Evolutionary conservation across 164 flowering plant species (phyloP).

Genomic region (Sextonia rubra): DNA sequence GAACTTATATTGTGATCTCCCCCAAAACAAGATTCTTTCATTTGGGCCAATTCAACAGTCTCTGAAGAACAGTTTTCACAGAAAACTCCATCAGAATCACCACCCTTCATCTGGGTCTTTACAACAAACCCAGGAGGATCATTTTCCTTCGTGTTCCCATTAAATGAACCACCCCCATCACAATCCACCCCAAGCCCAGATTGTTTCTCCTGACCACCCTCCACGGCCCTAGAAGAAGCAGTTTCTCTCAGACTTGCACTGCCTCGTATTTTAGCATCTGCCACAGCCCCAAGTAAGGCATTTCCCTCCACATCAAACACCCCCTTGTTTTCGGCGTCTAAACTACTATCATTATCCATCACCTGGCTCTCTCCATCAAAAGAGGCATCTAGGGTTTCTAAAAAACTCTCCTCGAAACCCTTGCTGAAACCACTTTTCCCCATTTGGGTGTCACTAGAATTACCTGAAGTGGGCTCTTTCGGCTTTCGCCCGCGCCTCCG

Average conservation of each 20-base stretch:
- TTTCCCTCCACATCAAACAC: not conserved
- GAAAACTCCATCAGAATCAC: constrained; percentile 9
- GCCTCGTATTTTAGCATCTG: not conserved
- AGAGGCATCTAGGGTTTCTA: not conserved
- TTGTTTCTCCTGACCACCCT: not conserved
- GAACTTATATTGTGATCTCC: not conserved
- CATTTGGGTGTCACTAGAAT: constrained; percentile 4
- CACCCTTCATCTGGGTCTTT: constrained; percentile 5
- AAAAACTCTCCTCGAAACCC: not conserved
- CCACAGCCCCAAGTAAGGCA: not conserved
- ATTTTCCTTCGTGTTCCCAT: not conserved
- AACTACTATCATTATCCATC: not conserved
- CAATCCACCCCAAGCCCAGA: not conserved
- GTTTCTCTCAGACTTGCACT: not conserved
- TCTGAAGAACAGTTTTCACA: not conserved
- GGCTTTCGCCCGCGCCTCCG: constrained; percentile 31
- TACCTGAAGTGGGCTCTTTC: constrained; percentile 19
- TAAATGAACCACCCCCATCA: not conserved
- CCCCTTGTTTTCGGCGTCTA: not conserved
- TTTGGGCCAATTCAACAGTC: not conserved
- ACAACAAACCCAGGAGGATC: not conserved
- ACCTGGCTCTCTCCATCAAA: not conserved
- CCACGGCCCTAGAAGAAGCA: not conserved
- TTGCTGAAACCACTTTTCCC: constrained; percentile 7
- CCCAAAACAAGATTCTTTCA: not conserved